Conservation (phyloP, 495 filamentous ascomycete species). For the Penicillium longicatenatum region DNA sequence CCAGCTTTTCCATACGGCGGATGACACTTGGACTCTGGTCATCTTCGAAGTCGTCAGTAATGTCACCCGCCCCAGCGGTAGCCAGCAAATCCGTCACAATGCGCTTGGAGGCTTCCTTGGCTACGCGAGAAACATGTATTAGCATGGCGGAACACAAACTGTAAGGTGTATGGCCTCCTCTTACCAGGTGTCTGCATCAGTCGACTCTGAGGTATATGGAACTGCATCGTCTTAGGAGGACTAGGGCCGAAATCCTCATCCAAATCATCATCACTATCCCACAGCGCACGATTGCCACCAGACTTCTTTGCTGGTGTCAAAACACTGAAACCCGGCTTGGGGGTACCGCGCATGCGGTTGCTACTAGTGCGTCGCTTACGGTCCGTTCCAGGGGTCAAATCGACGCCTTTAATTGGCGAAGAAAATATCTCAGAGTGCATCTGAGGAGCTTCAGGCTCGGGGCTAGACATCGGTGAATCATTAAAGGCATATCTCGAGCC, state of each 20-base stretch:
- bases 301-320: constrained; percentile 61
- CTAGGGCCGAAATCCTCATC: constrained; percentile 68
- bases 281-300: constrained; percentile 39
- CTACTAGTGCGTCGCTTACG: constrained; percentile 41
- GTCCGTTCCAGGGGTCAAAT: constrained; percentile 36
- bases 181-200: constrained; percentile 89
- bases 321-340: constrained; percentile 76
- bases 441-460: constrained; percentile 76
- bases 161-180: constrained; percentile 15
- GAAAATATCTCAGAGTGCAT: constrained; percentile 84
- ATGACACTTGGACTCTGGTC: constrained; percentile 79
- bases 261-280: constrained; percentile 67
- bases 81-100: constrained; percentile 90
- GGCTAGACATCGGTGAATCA: constrained; percentile 71
- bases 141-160: background rate
- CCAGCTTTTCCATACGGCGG: constrained; percentile 60
- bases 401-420: constrained; percentile 56
- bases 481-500: constrained; percentile 34
- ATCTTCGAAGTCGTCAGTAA: constrained; percentile 36
- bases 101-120: constrained; percentile 84
- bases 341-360: constrained; percentile 40
- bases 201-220: constrained; percentile 83
- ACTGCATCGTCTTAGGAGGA: constrained; percentile 97
- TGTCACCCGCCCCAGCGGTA: constrained; percentile 65
- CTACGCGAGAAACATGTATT: constrained; percentile 39